Conservation (phyloP, 2,329 filamentous ascomycete genomes). For the Phaeosphaeriaceae sp. region DNA sequence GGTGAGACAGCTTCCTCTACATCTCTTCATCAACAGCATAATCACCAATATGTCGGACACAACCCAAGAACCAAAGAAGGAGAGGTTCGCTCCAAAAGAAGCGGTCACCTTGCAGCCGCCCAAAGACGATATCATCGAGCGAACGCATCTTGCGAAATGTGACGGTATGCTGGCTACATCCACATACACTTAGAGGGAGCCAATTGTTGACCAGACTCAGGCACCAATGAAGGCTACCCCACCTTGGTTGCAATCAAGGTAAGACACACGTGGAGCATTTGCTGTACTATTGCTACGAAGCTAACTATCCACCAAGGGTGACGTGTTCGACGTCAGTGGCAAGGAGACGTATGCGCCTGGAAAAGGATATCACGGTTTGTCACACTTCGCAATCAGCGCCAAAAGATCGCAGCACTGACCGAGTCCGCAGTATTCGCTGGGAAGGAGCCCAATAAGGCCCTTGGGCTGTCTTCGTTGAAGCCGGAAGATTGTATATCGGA, state of each 20-base stretch:
- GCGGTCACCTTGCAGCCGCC: constrained; percentile 80
- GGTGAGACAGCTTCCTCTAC: constrained; percentile 1
- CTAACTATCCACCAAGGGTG: constrained; percentile 66
- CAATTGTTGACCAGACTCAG: constrained; percentile 51
- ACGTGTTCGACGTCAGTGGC: constrained; percentile 90
- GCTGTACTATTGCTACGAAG: neutral
- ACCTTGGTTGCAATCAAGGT: constrained; percentile 68
- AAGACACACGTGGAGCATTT: neutral
- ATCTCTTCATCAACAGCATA: constrained; percentile 2
- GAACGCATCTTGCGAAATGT: constrained; percentile 79
- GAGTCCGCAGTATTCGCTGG: constrained; percentile 82
- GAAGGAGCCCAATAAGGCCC: constrained; percentile 91
- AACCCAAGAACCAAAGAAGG: constrained; percentile 44
- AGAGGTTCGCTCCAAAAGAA: constrained; percentile 78
- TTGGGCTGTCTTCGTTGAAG: constrained; percentile 87
- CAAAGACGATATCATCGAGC: constrained; percentile 85
- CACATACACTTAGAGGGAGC: neutral
- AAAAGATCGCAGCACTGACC: constrained; percentile 7
- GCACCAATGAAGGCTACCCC: constrained; percentile 66
- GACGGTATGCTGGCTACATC: constrained; percentile 68
- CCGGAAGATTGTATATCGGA: constrained; percentile 80
- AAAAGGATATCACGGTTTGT: constrained; percentile 83
- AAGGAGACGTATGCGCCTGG: constrained; percentile 86
- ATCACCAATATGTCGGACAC: constrained; percentile 39
- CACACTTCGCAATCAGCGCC: neutral